phyloP scores from a whole-genome alignment of 305 asterid genomes.

The Striga hermonthica region DNA sequence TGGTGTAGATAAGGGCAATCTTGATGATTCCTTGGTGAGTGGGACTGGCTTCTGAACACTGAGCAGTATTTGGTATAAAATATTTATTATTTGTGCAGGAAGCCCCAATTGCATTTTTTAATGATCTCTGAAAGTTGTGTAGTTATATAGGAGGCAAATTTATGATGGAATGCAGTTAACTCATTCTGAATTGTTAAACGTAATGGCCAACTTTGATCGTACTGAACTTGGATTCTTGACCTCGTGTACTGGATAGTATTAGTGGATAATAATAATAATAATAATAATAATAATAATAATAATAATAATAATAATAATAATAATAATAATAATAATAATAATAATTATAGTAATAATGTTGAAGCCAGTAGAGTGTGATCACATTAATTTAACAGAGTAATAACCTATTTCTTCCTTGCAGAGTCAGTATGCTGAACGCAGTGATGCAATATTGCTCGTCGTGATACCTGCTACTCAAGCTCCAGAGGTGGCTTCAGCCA shows the following conservation, averaged over 20 bases:
- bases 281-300: no score
- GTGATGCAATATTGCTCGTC: slow-evolving; percentile 90
- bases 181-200: no score
- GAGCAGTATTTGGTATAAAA: neutral
- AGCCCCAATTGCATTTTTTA: neutral
- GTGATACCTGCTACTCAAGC: slow-evolving; percentile 94
- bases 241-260: no score
- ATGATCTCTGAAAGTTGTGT: neutral
- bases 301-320: no score
- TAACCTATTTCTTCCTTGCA: slow-evolving; percentile 37
- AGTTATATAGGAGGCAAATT: neutral
- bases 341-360: no score
- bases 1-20: slow-evolving; percentile 84
- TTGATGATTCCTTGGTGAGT: slow-evolving; percentile 93
- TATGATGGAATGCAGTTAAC: neutral
- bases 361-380: neutral
- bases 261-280: no score
- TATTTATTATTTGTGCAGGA: neutral
- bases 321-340: no score
- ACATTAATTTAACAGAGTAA: slow-evolving; percentile 24
- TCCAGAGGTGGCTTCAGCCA: slow-evolving; percentile 88
- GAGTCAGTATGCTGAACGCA: slow-evolving; percentile 84
- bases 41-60: slow-evolving; percentile 16
- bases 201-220: no score
- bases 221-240: no score